Conservation (phyloP, 352 stramenopile species). For the Phytophthora pisi region DNA sequence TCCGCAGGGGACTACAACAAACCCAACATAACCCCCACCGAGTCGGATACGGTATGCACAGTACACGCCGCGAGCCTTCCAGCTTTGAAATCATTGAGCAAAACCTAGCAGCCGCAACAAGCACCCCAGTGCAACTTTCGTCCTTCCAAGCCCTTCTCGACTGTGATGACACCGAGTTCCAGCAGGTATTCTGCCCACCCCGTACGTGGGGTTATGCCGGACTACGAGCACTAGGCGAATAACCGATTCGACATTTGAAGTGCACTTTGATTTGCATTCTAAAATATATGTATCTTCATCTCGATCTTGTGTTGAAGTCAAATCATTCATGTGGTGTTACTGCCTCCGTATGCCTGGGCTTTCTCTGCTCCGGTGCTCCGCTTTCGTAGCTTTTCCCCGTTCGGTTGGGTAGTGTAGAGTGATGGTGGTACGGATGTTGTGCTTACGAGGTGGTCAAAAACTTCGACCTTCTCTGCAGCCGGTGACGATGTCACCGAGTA, state of each 20-base stretch:
- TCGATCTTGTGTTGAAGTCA: neutral
- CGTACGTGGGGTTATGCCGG: too few relatives aligned
- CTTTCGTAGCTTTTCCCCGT: constrained; percentile 3
- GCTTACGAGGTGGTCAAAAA: too few relatives aligned
- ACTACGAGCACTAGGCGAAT: too few relatives aligned
- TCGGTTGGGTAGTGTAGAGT: too few relatives aligned
- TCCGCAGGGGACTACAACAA: neutral
- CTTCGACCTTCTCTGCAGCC: too few relatives aligned
- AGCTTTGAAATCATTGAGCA: neutral
- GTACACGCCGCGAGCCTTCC: neutral
- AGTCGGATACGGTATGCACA: neutral
- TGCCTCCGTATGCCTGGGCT: neutral
- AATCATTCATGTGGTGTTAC: neutral
- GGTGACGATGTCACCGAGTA: too few relatives aligned
- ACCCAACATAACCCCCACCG: neutral
- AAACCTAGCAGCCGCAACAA: neutral
- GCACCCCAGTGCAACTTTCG: neutral
- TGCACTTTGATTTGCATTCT: too few relatives aligned
- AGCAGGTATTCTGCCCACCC: neutral
- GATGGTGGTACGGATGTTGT: too few relatives aligned
- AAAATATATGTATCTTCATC: too few relatives aligned
- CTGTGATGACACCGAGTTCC: neutral
- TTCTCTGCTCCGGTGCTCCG: neutral
- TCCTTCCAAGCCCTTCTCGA: neutral
- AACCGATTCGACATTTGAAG: too few relatives aligned